Conservation (phyloP, 2,329 filamentous ascomycete species). For the Amphichorda felina region DNA sequence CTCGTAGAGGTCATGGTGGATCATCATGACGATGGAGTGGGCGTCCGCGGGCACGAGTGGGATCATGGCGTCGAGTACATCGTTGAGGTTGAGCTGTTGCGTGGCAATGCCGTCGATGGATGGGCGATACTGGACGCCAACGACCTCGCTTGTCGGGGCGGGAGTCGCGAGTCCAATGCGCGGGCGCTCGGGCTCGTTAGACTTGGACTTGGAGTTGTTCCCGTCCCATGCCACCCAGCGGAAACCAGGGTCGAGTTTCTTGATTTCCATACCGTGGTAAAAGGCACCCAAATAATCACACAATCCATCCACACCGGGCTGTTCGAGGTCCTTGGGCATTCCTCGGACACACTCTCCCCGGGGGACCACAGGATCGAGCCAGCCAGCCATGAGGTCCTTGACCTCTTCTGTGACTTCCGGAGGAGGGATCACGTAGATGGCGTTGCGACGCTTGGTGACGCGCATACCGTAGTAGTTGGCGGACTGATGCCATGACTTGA, state of each 20-base stretch:
- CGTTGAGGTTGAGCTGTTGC: constrained; percentile 45
- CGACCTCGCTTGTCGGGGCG: constrained; percentile 14
- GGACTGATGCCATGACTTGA: constrained; percentile 33
- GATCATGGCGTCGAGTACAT: constrained; percentile 46
- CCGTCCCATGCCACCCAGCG: too few species aligned
- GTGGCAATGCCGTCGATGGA: constrained; percentile 32
- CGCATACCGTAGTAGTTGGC: constrained; percentile 31
- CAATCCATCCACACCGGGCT: constrained; percentile 12
- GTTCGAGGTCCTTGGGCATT: constrained; percentile 4
- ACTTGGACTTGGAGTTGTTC: too few species aligned
- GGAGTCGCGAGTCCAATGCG: constrained; percentile 26
- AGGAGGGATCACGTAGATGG: constrained; percentile 39
- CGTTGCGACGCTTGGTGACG: constrained; percentile 29
- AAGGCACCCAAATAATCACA: constrained; percentile 27
- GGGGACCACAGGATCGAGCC: constrained; percentile 20
- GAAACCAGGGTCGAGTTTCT: too few species aligned
- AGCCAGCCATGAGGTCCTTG: constrained; percentile 30
- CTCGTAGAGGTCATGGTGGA: constrained; percentile 54
- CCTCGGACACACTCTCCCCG: background rate
- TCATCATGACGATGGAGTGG: constrained; percentile 43
- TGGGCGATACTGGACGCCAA: constrained; percentile 38
- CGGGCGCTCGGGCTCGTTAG: too few species aligned
- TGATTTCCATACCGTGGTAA: too few species aligned
- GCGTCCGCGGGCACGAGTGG: constrained; percentile 43
- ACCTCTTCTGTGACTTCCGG: constrained; percentile 32